Evolutionary conservation across 192 early-diverging fungal species (phyloP), one percentile per base, ranked within the genome.

Genomic region (Entomortierella lignicola): DNA sequence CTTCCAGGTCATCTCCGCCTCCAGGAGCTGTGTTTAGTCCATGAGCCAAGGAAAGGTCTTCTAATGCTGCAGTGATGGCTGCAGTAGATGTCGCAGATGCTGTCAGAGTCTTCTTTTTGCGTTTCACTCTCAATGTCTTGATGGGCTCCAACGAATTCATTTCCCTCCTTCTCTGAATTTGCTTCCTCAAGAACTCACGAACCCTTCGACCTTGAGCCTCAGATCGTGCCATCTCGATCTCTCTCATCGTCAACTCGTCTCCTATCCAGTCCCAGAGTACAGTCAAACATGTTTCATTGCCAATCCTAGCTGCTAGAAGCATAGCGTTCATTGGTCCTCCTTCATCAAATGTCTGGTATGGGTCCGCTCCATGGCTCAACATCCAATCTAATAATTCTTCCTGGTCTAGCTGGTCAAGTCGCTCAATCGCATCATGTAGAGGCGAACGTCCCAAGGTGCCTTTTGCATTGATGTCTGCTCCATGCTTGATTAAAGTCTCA

Each of bases 301-400:
- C 75, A 21, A 59, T 69, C 2, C 66, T 63, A 17, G 75, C 66
- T 2, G 75, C 66, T 1, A 79, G 31, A 30, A 79, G 75, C 62
- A 79, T 53, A 0, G 75, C 61, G 25, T 64, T 79, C 67, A 64
- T 65, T 7, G 75, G 66, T 17, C 62, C 62, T 0, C 63, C 67
- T 0, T 79, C 66, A 29, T 79, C 75, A 55, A 64, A 70, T 0
- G 75, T 70, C 62, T 79, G 75, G 59, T 82, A 71, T 26, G 81
- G 80, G 60, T 87, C 72, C 0, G 86, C 86, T 12, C 86, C 86
- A 67, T 84, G 69, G n/a, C 70, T 55, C 31, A 87, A 39, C 59
- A 87, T 72, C 52, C 83, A 70, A 15, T 80, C 66, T 13, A 84
- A 60, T 0, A 87, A 43, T 18, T 85, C 82, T 25, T 69, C 60